Base-by-base conservation (phyloP, 768 basidiomycete genomes). In the Crepidotus variabilis region DNA sequence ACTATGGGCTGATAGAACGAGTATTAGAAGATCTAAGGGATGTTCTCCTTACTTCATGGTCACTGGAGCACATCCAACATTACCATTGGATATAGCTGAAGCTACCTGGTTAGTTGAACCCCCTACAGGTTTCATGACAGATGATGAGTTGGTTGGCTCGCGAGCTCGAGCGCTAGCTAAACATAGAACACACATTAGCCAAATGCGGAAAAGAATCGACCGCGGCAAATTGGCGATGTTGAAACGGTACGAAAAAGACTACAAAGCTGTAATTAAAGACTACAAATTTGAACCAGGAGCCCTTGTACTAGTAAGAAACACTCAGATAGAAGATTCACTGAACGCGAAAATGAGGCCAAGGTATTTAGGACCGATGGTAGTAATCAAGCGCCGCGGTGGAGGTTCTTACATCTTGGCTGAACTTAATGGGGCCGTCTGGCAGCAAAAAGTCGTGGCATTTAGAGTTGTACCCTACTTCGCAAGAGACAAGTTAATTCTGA, bases 1-100 rank as follows among this genome's bases (percentile, higher is more conserved):
- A 0, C 60, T 74, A 5, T 78, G 74, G 73, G 68, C 76, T 0
- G 70, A 72, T 33, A 54, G 66, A 20, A 55, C 68, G 1, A 67
- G 71, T 0, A 55, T 69, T 8, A 32, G 65, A 14, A 61, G 60
- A 13, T 39, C 63, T 6, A 56, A 61, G 0, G 71, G 72, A 0
- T 67, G 65, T 53, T 72, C 70, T 0, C 69, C 69, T 0, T 73
- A 63, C 39, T 72, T 70, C 28, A 58, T 68, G 57, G 64, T 67
- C 0, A 71, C 69, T 1, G 70, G 69, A 0, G 63, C 70, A 0
- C 67, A 75, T 47, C 73, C 73, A 0, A 46, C 65, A 0, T 18
- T 69, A 0, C 72, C 71, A 0, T 55, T 73, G n/a, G 69, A 69
- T 35, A 55, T 67, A 0, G 32, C 55, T 18, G 69, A 70, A 52